A percentile compares a stretch with the other conserved stretches of the same genome.
Evolutionary conservation across 495 filamentous ascomycete species (phyloP).

Genomic region (Penicillium angulare): DNA sequence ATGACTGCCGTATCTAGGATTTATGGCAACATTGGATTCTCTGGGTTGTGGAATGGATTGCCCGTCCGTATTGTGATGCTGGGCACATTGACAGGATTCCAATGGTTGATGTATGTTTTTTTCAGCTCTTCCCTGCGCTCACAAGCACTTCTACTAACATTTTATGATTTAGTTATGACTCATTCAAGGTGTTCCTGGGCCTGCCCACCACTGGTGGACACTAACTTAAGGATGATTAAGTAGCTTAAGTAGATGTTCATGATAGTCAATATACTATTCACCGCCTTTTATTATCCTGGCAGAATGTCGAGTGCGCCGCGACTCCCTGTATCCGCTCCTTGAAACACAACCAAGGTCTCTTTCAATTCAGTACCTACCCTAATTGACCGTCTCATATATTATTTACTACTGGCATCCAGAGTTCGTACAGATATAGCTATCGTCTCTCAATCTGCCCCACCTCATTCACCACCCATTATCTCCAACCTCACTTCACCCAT

Average conservation of each 20-base stretch:
- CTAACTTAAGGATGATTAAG: too few species aligned
- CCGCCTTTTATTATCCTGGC: background rate
- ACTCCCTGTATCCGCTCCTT: background rate
- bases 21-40: conserved; percentile 71
- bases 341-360: too few species aligned
- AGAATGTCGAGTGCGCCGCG: background rate
- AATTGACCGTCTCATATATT: background rate
- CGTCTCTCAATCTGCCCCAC: background rate
- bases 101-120: conserved; percentile 63
- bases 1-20: conserved; percentile 61
- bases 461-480: background rate
- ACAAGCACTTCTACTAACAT: conserved; percentile 13
- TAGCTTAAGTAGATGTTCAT: too few species aligned
- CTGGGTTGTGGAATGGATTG: conserved; percentile 68
- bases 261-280: background rate
- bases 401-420: too few species aligned
- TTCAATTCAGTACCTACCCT: too few species aligned
- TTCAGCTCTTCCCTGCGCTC: background rate
- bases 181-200: conserved; percentile 72
- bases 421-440: too few species aligned
- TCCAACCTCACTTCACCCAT: background rate
- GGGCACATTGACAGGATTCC: conserved; percentile 65
- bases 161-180: conserved; percentile 53
- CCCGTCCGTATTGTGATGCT: conserved; percentile 66
- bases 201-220: conserved; percentile 66